phyloP scores from a whole-genome alignment of 2,329 filamentous ascomycete genomes.

The Aureobasidium namibiae region DNA sequence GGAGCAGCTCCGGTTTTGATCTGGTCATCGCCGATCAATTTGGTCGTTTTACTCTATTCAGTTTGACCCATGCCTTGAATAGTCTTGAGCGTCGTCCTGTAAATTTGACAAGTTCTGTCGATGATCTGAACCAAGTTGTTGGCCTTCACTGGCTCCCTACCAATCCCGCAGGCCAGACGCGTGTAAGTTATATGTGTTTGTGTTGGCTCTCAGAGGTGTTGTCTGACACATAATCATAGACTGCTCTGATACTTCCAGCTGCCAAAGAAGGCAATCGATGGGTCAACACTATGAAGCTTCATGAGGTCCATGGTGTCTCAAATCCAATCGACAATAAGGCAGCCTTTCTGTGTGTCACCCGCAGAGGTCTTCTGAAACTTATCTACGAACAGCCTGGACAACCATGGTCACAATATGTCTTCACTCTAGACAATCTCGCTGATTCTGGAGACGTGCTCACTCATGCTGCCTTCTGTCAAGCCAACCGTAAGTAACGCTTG shows the following conservation, averaged over 20 bases:
- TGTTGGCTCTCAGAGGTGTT: background rate
- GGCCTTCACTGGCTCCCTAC: conserved; percentile 74
- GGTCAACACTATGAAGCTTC: conserved; percentile 58
- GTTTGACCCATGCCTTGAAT: conserved; percentile 65
- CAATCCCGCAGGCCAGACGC: conserved; percentile 25
- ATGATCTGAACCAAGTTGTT: conserved; percentile 69
- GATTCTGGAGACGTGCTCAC: conserved; percentile 46
- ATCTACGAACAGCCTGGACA: conserved; percentile 68
- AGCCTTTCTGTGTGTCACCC: conserved; percentile 68
- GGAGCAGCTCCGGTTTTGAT: conserved; percentile 70
- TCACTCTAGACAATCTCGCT: conserved; percentile 66
- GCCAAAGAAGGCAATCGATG: conserved; percentile 44
- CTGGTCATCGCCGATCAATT: conserved; percentile 74
- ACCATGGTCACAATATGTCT: conserved; percentile 61
- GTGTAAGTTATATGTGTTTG: conserved; percentile 18
- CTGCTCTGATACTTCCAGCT: conserved; percentile 28
- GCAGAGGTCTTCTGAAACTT: conserved; percentile 64
- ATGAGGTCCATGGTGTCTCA: conserved; percentile 60
- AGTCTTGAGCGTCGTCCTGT: conserved; percentile 54
- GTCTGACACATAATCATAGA: conserved; percentile 27
- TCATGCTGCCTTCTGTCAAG: conserved; percentile 60
- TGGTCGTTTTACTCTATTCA: conserved; percentile 68
- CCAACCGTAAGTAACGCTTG: conserved; percentile 12
- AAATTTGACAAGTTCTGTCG: conserved; percentile 59
- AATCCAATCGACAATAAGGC: conserved; percentile 65